phyloP scores from a whole-genome alignment of 164 flowering plant species.

The Chimonanthus salicifolius region DNA sequence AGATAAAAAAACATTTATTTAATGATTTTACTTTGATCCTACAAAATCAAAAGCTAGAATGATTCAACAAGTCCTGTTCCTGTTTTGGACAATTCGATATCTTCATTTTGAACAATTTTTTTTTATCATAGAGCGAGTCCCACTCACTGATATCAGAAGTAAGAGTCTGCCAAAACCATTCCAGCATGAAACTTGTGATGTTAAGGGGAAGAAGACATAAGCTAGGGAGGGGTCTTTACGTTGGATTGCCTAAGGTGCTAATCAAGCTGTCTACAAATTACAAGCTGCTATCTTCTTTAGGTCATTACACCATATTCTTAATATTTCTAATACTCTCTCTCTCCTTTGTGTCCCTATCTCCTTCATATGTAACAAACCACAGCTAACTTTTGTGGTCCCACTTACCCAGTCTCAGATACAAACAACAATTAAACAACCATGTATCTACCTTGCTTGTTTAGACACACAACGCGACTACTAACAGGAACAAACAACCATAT shows the following conservation, averaged over 20 bases:
- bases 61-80: no score
- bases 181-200: neutral
- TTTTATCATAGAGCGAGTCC: no score
- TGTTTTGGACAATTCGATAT: no score
- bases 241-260: conserved; percentile 1
- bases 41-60: no score
- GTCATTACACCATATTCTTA: conserved; percentile 2
- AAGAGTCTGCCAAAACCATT: no score
- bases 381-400: neutral
- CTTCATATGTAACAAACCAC: neutral
- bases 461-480: neutral
- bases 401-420: neutral
- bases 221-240: neutral
- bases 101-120: no score
- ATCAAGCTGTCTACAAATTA: neutral
- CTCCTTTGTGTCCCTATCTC: neutral
- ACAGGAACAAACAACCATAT: conserved; percentile 4
- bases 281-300: neutral
- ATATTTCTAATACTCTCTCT: neutral
- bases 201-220: neutral
- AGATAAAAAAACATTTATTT: no score
- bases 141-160: no score
- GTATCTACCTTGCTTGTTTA: conserved; percentile 1
- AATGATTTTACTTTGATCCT: no score
- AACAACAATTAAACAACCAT: neutral